Evolutionary conservation across 371 early-diverging fungal genomes (phyloP), one percentile per base, ranked within the genome.

Genomic region (Mortierella sp.): DNA sequence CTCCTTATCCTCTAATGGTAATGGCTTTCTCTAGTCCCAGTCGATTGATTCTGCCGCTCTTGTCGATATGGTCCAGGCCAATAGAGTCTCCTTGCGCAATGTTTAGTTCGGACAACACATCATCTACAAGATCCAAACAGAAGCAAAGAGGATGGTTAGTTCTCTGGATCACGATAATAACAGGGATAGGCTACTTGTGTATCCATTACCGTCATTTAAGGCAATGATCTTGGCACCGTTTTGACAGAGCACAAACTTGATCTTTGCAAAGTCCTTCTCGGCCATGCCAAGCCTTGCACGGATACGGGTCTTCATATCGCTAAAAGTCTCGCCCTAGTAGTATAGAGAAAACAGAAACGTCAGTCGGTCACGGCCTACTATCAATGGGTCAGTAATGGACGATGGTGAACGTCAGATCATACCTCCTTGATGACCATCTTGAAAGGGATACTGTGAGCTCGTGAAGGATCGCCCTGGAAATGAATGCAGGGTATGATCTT

Each of bases 181-280:
- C n/a, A n/a, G 47, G 28, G n/a, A 29, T 28, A 21, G 25, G 49
- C 25, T 50, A 17, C 51, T 19, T 9, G 6, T 53, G 53, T 8
- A 13, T 25, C 49, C 14, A 47, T 62, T 63, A 73, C 67, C 73
- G 54, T 76, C 77, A 10, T 60, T 65, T 46, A 76, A 46, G 9
- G 49, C 12, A 27, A 44, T 70, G 22, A 51, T 19, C 28, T 56
- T 61, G 28, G 79, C 69, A 4, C 51, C 52, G 37, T 45, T 39
- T 9, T 57, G 34, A 48, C 65, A 59, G 58, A 86, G 72, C 37
- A 80, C 81, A 50, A 91, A 73, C 66, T 89, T 92, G 57, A 93
- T 85, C 73, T 93, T 95, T 28, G 82, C 83, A 80, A 93, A 91
- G 37, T 97, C 98, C 82, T 94, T 95, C 62, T 96, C 95, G 61